Evolutionary conservation across 768 basidiomycete genomes (phyloP).

Genomic region (Mycena floridula): DNA sequence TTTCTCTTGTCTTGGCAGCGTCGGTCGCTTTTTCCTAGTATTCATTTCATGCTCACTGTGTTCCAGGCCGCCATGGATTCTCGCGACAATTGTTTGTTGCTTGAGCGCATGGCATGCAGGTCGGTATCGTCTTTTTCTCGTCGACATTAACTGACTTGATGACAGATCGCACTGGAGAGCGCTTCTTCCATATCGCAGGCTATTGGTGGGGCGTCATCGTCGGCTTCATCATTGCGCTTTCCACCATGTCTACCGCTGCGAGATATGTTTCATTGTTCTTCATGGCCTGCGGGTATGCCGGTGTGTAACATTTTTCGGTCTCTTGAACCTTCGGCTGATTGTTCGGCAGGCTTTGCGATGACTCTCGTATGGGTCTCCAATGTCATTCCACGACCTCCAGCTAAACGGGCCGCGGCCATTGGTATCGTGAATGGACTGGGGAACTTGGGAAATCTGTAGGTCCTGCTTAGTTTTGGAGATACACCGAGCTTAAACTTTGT

Average conservation of each 20-base stretch:
- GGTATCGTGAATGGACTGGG: slow-evolving; percentile 41
- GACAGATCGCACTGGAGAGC: slow-evolving; percentile 52
- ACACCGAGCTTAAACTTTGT: neutral
- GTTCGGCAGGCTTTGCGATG: slow-evolving; percentile 31
- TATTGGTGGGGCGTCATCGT: slow-evolving; percentile 59
- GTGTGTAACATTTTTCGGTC: slow-evolving; percentile 11
- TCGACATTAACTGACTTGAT: neutral
- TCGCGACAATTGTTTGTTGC: slow-evolving; percentile 42
- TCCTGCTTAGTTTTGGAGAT: neutral
- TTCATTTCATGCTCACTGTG: neutral
- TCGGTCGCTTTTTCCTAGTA: slow-evolving; percentile 21
- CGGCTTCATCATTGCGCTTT: slow-evolving; percentile 55
- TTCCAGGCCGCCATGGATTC: slow-evolving; percentile 57
- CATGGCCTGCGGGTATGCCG: slow-evolving; percentile 51
- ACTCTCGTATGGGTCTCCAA: slow-evolving; percentile 43
- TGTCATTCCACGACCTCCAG: slow-evolving; percentile 38
- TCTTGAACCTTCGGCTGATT: neutral
- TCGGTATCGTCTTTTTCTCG: slow-evolving; percentile 4
- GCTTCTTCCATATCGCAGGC: slow-evolving; percentile 52
- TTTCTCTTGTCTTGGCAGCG: slow-evolving; percentile 57
- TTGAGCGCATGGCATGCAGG: slow-evolving; percentile 51
- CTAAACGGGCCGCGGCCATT: slow-evolving; percentile 33
- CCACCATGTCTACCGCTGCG: slow-evolving; percentile 43
- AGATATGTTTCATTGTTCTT: slow-evolving; percentile 60
- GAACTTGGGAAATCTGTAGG: slow-evolving; percentile 35